Conservation (phyloP, 495 filamentous ascomycete species). For the Mycothermus thermophilus region DNA sequence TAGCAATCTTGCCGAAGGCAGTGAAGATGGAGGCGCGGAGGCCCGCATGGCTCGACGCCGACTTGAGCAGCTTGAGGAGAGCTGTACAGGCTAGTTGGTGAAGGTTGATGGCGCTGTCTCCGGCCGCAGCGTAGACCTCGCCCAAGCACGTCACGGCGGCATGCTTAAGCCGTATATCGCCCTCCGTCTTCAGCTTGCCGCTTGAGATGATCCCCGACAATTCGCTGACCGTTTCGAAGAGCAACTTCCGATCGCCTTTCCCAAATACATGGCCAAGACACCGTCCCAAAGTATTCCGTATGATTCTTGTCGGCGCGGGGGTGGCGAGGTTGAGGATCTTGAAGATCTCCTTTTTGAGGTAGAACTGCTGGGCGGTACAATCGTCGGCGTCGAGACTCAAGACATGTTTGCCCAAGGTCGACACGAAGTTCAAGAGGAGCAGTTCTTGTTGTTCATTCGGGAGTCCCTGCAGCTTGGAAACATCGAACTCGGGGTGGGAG, state of each 20-base stretch:
- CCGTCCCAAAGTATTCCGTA: constrained; percentile 75
- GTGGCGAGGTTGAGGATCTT: constrained; percentile 77
- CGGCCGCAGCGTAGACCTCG: constrained; percentile 74
- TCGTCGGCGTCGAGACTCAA: constrained; percentile 57
- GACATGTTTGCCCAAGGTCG: constrained; percentile 69
- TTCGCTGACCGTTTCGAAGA: constrained; percentile 91
- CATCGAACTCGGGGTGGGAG: constrained; percentile 57
- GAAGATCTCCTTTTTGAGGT: constrained; percentile 79
- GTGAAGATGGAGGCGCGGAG: constrained; percentile 71
- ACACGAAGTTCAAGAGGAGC: constrained; percentile 78
- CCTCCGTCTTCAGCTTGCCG: constrained; percentile 69
- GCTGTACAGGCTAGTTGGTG: constrained; percentile 58
- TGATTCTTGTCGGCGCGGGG: constrained; percentile 73
- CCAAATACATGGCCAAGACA: constrained; percentile 73
- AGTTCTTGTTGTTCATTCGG: constrained; percentile 93
- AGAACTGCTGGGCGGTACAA: constrained; percentile 73
- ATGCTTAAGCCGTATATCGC: constrained; percentile 50
- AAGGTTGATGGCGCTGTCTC: constrained; percentile 82
- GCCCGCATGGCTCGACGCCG: constrained; percentile 65
- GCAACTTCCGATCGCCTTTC: constrained; percentile 77
- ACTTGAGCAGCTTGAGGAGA: constrained; percentile 67
- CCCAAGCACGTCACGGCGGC: constrained; percentile 82
- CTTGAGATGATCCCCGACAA: constrained; percentile 59
- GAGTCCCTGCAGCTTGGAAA: constrained; percentile 74
- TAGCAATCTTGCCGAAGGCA: constrained; percentile 60